phyloP scores from a whole-genome alignment of 495 filamentous ascomycete genomes.

The Penicillium alfredii region DNA sequence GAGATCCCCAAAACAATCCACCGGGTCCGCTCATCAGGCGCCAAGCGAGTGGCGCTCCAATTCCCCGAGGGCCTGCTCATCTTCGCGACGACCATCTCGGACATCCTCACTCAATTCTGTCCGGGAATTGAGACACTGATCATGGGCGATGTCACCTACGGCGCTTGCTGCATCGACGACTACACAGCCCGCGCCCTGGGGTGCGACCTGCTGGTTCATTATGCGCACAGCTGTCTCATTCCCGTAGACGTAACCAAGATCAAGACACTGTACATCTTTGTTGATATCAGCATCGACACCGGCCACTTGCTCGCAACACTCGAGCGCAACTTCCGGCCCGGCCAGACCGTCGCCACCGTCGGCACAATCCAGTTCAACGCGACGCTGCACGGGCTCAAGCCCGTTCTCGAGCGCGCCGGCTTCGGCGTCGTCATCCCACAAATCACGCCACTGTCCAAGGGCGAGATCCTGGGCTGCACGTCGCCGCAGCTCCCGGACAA shows the following conservation, averaged over 20 bases:
- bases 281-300: constrained; percentile 93
- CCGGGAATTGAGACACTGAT: constrained; percentile 85
- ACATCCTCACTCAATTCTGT: constrained; percentile 94
- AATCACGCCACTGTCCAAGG: constrained; percentile 84
- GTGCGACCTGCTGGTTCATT: constrained; percentile 93
- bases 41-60: constrained; percentile 81
- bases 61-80: constrained; percentile 94
- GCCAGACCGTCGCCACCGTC: constrained; percentile 84
- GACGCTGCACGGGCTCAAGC: constrained; percentile 76
- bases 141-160: constrained; percentile 99
- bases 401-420: constrained; percentile 70
- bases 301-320: constrained; percentile 78
- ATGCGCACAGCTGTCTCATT: constrained; percentile 93
- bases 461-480: constrained; percentile 94
- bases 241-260: constrained; percentile 93
- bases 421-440: constrained; percentile 84
- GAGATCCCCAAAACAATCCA: constrained; percentile 98
- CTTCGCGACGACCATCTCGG: constrained; percentile 95
- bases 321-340: constrained; percentile 78
- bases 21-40: constrained; percentile 70
- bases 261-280: constrained; percentile 94
- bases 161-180: constrained; percentile 98
- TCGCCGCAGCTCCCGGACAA: constrained; percentile 62
- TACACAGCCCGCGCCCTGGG: constrained; percentile 92
- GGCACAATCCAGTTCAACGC: constrained; percentile 99